These are phyloP conservation scores for Inga oerstediana DNA, from an alignment of 306 rosid species.

Conservation along the genomic window DNA sequence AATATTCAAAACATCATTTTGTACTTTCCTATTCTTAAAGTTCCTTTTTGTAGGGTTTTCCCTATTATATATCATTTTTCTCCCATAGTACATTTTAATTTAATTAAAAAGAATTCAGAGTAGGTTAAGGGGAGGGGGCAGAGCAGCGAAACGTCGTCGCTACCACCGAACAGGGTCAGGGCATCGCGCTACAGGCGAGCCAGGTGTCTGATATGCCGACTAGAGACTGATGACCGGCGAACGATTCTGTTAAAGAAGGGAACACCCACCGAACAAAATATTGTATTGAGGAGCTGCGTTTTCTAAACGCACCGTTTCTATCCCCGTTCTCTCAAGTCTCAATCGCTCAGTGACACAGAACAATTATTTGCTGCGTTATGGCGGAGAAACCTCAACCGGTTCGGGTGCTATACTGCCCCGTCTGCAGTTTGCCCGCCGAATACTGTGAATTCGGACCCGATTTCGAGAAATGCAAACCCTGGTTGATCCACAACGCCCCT, in stretches of 20 bases:
- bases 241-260: not conserved
- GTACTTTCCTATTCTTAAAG: too few relatives aligned
- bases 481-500: conserved; percentile 93
- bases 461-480: conserved; percentile 97
- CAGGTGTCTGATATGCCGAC: not conserved
- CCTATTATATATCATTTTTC: too few relatives aligned
- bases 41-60: too few relatives aligned
- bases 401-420: conserved; percentile 69
- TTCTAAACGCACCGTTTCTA: conserved; percentile 49
- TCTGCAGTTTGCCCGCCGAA: conserved; percentile 83
- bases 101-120: too few relatives aligned
- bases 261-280: not conserved
- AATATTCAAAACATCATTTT: too few relatives aligned
- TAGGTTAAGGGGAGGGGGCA: too few relatives aligned
- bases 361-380: conserved; percentile 47
- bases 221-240: not conserved
- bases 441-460: conserved; percentile 97
- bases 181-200: not conserved
- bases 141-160: not conserved
- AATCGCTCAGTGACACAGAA: not conserved
- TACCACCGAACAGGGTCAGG: too few relatives aligned
- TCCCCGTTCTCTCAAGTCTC: conserved; percentile 8
- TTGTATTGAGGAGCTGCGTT: conserved; percentile 11
- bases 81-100: too few relatives aligned
- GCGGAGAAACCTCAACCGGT: conserved; percentile 94